These are phyloP conservation scores for Aspergillus sp. DNA, from an alignment of 2,329 filamentous ascomycete species.

Conservation along the genomic window DNA sequence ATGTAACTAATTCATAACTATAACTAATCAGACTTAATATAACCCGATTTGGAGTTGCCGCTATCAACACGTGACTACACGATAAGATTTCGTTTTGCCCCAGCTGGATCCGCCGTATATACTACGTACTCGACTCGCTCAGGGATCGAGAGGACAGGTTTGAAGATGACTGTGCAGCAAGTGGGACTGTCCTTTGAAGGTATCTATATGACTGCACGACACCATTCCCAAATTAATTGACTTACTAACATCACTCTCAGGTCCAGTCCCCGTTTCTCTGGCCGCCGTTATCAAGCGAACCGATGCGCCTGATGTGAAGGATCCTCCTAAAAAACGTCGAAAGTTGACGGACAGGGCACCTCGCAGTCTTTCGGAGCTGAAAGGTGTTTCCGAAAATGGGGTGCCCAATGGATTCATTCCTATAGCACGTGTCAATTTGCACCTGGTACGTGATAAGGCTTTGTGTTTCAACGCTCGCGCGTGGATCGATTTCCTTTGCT, in stretches of 20 bases:
- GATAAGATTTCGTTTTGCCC: not conserved
- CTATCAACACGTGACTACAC: not conserved
- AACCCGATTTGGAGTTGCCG: not conserved
- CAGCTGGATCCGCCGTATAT: too few relatives aligned
- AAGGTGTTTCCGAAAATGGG: slow-evolving; percentile 11
- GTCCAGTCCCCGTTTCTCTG: slow-evolving; percentile 16
- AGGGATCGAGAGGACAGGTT: slow-evolving; percentile 1
- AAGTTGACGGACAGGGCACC: slow-evolving; percentile 17
- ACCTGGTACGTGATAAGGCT: slow-evolving; percentile 20
- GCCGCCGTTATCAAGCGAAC: slow-evolving; percentile 16
- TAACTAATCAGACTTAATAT: not conserved
- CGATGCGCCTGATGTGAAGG: slow-evolving; percentile 8
- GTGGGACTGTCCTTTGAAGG: slow-evolving; percentile 9
- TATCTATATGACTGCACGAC: not conserved
- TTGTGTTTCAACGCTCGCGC: not conserved
- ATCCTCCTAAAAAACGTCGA: slow-evolving; percentile 27
- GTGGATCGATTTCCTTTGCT: slow-evolving; percentile 2
- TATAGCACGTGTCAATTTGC: slow-evolving; percentile 22
- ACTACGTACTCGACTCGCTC: not conserved
- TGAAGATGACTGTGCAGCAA: slow-evolving; percentile 12
- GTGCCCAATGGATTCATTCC: slow-evolving; percentile 27
- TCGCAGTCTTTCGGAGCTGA: slow-evolving; percentile 12
- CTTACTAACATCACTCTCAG: slow-evolving; percentile 9
- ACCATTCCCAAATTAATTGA: not conserved
- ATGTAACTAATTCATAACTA: not conserved